Conservation (phyloP, 768 basidiomycete species). For the Terana coerulea region DNA sequence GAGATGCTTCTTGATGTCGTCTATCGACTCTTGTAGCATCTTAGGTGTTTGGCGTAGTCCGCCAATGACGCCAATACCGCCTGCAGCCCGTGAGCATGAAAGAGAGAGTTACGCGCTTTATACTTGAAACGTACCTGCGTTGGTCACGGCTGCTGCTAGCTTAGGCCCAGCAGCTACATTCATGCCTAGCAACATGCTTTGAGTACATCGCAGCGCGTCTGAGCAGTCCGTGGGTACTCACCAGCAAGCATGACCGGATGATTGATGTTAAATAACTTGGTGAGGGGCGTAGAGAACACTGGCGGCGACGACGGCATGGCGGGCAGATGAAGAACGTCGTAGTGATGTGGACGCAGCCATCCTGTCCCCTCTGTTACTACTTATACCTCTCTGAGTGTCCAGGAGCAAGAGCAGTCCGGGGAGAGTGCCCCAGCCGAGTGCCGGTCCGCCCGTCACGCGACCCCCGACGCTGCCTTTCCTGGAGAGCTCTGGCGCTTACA, state of each 20-base stretch:
- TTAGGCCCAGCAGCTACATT: conserved; percentile 84
- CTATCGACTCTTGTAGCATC: conserved; percentile 61
- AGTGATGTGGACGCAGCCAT: too few species aligned
- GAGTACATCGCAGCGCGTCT: too few species aligned
- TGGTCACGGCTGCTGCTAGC: conserved; percentile 88
- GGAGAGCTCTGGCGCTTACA: conserved; percentile 2
- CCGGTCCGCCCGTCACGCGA: conserved; percentile 1
- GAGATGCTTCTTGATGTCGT: conserved; percentile 70
- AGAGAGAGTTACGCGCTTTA: too few species aligned
- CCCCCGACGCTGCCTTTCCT: conserved; percentile 5
- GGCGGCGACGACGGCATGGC: conserved; percentile 64
- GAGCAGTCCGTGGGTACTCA: too few species aligned
- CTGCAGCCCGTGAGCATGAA: too few species aligned
- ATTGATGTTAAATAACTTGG: conserved; percentile 69
- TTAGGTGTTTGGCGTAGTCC: conserved; percentile 73
- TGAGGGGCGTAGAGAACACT: conserved; percentile 70
- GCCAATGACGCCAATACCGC: conserved; percentile 86
- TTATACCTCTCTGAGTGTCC: conserved; percentile 12
- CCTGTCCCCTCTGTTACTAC: neutral
- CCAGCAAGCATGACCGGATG: conserved; percentile 87
- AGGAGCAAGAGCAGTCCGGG: too few species aligned
- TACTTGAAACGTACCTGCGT: too few species aligned
- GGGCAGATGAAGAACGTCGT: conserved; percentile 4
- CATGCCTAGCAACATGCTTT: conserved; percentile 48
- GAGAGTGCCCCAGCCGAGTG: neutral